A percentile compares a stretch with the other conserved stretches of the same genome.
phyloP scores from a whole-genome alignment of 129 eudicot genomes.

The Arctium lappa region DNA sequence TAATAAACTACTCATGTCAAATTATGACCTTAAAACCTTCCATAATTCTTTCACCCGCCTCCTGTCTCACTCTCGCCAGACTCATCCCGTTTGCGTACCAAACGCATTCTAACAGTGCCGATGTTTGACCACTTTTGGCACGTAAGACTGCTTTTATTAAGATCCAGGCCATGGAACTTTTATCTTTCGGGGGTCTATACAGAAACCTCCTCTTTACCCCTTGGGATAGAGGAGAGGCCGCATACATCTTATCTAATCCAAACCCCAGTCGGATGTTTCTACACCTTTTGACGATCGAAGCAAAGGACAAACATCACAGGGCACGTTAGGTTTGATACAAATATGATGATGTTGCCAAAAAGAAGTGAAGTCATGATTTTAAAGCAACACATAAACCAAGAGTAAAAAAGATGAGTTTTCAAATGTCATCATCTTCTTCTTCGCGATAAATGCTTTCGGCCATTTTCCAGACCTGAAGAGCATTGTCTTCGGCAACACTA shows the following conservation, averaged over 20 bases:
- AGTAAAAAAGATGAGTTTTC: background rate
- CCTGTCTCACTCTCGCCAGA: no score
- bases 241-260: background rate
- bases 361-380: background rate
- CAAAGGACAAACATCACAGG: background rate
- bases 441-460: conserved; percentile 78
- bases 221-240: background rate
- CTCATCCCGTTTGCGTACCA: background rate
- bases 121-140: no score
- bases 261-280: background rate
- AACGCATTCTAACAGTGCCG: background rate
- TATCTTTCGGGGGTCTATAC: background rate
- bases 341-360: background rate
- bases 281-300: background rate
- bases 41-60: background rate
- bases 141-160: no score
- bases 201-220: background rate
- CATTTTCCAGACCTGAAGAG: conserved; percentile 88
- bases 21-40: background rate
- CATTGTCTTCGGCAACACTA: conserved; percentile 85
- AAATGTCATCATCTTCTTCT: conserved; percentile 65
- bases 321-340: conserved; percentile 7
- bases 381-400: background rate
- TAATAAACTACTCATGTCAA: background rate
- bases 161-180: background rate